phyloP scores from a whole-genome alignment of 2,329 filamentous ascomycete species.

The Colletotrichum godetiae region DNA sequence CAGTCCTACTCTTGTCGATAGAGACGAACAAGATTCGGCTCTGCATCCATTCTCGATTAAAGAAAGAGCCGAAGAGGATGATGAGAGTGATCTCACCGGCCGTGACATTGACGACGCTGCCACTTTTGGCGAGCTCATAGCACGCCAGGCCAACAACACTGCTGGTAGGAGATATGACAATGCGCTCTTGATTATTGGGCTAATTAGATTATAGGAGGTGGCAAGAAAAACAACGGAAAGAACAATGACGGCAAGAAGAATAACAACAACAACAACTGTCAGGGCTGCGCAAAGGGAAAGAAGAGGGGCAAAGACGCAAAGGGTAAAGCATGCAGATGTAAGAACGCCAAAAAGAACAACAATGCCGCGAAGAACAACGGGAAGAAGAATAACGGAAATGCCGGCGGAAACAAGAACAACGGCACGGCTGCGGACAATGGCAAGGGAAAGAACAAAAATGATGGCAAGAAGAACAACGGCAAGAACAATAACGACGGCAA shows the following conservation, averaged over 20 bases:
- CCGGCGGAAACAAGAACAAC: not conserved
- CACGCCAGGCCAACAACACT: conserved; percentile 5
- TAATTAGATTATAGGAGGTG: not conserved
- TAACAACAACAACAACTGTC: conserved; percentile 10
- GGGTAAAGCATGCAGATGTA: conserved; percentile 21
- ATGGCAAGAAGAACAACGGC: not conserved
- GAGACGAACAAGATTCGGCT: conserved; percentile 7
- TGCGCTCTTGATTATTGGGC: rapidly evolving
- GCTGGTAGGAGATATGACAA: not conserved
- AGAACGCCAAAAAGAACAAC: conserved; percentile 4
- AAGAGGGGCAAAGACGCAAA: conserved; percentile 21
- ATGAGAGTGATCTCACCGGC: not conserved
- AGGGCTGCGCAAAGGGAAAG: conserved; percentile 10
- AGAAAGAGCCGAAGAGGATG: not conserved
- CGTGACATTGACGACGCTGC: not conserved
- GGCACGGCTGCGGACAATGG: not conserved
- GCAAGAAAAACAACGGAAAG: conserved; percentile 12
- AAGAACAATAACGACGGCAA: not conserved
- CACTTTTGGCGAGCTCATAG: not conserved
- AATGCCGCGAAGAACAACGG: not conserved
- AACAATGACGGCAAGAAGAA: conserved; percentile 12
- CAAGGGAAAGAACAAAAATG: not conserved
- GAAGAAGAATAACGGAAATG: not conserved
- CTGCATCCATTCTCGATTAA: not conserved
- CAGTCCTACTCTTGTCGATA: not conserved